phyloP scores from a whole-genome alignment of 805 yeast genomes.

The Suhomyces pyralidae region DNA sequence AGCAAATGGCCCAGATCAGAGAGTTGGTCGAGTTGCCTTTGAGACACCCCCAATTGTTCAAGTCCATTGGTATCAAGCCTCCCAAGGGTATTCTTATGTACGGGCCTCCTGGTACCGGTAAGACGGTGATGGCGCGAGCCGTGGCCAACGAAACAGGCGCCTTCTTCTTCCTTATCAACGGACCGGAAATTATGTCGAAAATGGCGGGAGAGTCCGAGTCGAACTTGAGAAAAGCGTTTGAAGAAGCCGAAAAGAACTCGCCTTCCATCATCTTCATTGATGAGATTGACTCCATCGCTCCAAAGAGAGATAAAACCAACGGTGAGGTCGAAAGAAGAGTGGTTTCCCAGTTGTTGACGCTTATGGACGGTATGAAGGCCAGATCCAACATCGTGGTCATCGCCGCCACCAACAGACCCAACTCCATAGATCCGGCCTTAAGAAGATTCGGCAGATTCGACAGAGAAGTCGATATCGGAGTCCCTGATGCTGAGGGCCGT shows the following conservation, averaged over 20 bases:
- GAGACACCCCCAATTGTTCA: conserved; percentile 97
- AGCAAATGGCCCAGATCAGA: conserved; percentile 99
- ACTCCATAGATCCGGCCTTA: conserved; percentile 80
- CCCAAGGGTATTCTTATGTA: conserved; percentile 97
- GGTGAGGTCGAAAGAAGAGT: conserved; percentile 99
- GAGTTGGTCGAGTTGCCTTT: conserved; percentile 97
- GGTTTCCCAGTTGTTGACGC: conserved; percentile 92
- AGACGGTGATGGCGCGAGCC: conserved; percentile 99
- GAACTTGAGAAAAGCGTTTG: conserved; percentile 94
- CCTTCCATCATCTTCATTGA: conserved; percentile 97
- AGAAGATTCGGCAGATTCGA: conserved; percentile 86
- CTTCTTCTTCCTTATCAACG: conserved; percentile 94
- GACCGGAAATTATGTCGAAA: conserved; percentile 99
- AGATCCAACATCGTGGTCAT: conserved; percentile 96
- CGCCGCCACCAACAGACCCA: conserved; percentile 93
- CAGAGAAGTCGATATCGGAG: conserved; percentile 84
- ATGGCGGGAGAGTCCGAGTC: conserved; percentile 99
- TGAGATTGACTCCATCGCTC: conserved; percentile 98
- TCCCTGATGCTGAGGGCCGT: conserved; percentile 98
- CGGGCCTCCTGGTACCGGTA: conserved; percentile 99
- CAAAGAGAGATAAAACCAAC: conserved; percentile 99
- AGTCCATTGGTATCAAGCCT: conserved; percentile 97
- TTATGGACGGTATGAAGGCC: conserved; percentile 99
- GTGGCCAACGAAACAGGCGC: conserved; percentile 99
- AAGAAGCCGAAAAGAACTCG: conserved; percentile 98